Conservation (phyloP, 352 stramenopile species). For the Pythium brassicae region DNA sequence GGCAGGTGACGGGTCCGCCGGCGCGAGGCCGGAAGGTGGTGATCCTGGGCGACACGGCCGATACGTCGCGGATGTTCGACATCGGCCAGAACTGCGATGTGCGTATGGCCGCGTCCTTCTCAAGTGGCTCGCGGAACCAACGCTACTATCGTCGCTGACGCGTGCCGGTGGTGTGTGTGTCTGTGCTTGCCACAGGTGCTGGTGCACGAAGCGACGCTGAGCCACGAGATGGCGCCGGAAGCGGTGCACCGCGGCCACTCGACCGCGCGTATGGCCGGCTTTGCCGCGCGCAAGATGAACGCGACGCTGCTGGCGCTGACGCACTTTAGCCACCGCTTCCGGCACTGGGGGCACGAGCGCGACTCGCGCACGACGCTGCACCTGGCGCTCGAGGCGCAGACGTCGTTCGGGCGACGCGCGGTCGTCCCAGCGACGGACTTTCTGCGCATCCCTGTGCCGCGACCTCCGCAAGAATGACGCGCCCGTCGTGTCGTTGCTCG, state of each 20-base stretch:
- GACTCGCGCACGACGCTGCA: conserved; percentile 54
- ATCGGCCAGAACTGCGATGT: conserved; percentile 76
- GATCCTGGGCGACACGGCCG: conserved; percentile 72
- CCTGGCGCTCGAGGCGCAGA: conserved; percentile 60
- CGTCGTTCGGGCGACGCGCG: conserved; percentile 54
- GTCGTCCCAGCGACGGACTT: conserved; percentile 78
- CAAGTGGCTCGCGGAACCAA: too few species aligned
- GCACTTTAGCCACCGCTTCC: conserved; percentile 85
- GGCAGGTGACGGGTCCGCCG: conserved; percentile 51
- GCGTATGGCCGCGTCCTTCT: too few species aligned
- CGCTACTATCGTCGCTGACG: too few species aligned
- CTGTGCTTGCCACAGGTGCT: conserved; percentile 48
- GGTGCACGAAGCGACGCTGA: conserved; percentile 82
- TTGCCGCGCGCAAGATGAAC: conserved; percentile 70
- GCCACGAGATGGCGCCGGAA: conserved; percentile 64
- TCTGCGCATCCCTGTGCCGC: conserved; percentile 69
- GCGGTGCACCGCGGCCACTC: conserved; percentile 75
- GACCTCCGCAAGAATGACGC: conserved; percentile 24
- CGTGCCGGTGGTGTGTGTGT: not conserved
- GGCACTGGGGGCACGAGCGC: conserved; percentile 45
- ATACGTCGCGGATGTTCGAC: conserved; percentile 73
- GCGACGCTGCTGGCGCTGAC: conserved; percentile 74
- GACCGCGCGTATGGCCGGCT: conserved; percentile 73
- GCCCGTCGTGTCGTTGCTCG: too few species aligned
- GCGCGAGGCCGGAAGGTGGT: conserved; percentile 65